Conservation (phyloP, 1,284 basidiomycete species). For the Malassezia furfur region DNA sequence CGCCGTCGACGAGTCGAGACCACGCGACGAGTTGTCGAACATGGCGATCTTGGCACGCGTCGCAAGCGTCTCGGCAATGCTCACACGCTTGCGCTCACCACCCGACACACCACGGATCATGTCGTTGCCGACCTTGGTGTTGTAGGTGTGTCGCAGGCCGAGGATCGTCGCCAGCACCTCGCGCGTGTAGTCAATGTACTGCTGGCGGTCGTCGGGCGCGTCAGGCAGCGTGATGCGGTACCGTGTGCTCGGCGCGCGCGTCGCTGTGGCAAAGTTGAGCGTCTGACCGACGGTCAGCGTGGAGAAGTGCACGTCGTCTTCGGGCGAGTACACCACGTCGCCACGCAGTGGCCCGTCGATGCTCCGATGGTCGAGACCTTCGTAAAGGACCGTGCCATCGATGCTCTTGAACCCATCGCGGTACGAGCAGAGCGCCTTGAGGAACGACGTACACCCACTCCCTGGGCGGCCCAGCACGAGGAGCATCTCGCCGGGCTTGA, state of each 20-base stretch:
- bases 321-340: constrained; percentile 31
- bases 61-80: constrained; percentile 46
- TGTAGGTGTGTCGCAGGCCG: constrained; percentile 26
- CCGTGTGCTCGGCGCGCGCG: constrained; percentile 16
- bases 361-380: constrained; percentile 54
- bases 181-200: constrained; percentile 29
- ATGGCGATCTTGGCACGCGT: constrained; percentile 42
- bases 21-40: constrained; percentile 50
- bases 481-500: constrained; percentile 58
- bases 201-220: constrained; percentile 26
- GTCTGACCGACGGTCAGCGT: constrained; percentile 34
- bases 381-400: constrained; percentile 45
- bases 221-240: constrained; percentile 24
- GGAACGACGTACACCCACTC: constrained; percentile 57
- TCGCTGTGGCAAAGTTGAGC: constrained; percentile 25
- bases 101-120: constrained; percentile 50
- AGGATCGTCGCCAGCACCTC: constrained; percentile 41
- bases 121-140: constrained; percentile 33
- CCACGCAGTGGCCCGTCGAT: constrained; percentile 47
- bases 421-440: constrained; percentile 56
- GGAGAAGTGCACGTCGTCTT: constrained; percentile 30
- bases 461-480: constrained; percentile 54
- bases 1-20: constrained; percentile 32
- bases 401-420: constrained; percentile 40
- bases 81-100: constrained; percentile 35